A percentile compares a stretch with the other conserved stretches of the same genome.
Evolutionary conservation across 345 rosid species (phyloP).

Genomic region (Kandelia obovata): DNA sequence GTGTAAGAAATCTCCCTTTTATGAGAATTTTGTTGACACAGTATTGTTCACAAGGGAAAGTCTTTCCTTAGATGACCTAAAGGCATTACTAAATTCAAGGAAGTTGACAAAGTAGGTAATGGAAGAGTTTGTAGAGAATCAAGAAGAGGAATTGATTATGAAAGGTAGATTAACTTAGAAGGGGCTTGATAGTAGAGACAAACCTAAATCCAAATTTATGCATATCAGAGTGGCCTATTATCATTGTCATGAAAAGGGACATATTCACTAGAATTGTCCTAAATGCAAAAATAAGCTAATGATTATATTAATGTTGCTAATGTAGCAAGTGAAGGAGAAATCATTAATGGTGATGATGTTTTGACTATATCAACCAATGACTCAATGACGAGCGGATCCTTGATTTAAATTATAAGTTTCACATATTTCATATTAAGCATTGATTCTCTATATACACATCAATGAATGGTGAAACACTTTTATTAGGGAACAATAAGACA

Average conservation of each 20-base stretch:
- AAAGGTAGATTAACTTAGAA: neutral
- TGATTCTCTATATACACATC: neutral
- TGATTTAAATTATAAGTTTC: neutral
- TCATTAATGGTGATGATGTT: neutral
- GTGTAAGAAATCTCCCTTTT: neutral
- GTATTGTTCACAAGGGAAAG: neutral
- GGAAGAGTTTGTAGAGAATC: too few species aligned
- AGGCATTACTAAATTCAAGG: neutral
- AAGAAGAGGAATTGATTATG: neutral
- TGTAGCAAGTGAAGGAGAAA: too few species aligned
- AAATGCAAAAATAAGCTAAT: too few species aligned
- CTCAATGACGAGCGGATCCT: neutral
- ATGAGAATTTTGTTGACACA: neutral
- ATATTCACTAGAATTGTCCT: neutral
- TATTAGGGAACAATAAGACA: neutral
- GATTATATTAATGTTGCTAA: too few species aligned
- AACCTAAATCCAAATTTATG: neutral
- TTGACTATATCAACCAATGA: neutral
- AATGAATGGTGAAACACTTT: neutral
- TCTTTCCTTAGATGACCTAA: neutral
- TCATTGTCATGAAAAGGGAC: neutral
- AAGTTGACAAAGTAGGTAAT: too few species aligned
- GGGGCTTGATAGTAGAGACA: neutral
- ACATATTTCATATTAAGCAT: neutral
- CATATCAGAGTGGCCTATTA: neutral